phyloP scores from a whole-genome alignment of 2,329 filamentous ascomycete species.

The Pestalotiopsis sp. region DNA sequence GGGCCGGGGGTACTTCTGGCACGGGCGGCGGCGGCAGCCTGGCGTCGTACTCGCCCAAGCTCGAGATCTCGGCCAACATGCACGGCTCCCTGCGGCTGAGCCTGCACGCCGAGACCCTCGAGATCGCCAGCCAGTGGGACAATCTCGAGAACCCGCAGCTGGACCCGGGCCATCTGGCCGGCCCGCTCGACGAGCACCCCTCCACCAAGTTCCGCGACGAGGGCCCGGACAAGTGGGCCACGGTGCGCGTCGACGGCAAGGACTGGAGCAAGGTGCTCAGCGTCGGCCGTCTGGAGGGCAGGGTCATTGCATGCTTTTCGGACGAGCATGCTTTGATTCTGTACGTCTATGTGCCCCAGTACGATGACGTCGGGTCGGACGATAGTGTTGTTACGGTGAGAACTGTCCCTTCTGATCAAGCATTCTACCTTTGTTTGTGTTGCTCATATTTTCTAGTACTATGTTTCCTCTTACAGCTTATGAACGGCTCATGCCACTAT shows the following conservation, averaged over 20 bases:
- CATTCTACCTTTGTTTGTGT: not conserved
- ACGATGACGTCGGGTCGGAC: slow-evolving; percentile 64
- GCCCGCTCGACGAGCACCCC: slow-evolving; percentile 75
- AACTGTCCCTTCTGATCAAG: slow-evolving; percentile 13
- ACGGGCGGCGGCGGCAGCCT: slow-evolving; percentile 30
- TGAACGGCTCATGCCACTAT: slow-evolving; percentile 2
- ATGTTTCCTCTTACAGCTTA: slow-evolving; percentile 30
- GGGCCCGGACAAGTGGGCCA: slow-evolving; percentile 83
- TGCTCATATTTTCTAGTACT: slow-evolving; percentile 26
- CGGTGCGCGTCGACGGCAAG: slow-evolving; percentile 84
- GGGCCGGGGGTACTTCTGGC: no score
- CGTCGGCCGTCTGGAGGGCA: slow-evolving; percentile 83
- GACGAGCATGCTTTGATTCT: slow-evolving; percentile 79
- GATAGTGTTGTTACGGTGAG: slow-evolving; percentile 76
- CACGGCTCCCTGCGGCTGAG: slow-evolving; percentile 81
- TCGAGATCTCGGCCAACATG: slow-evolving; percentile 93
- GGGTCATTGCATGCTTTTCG: slow-evolving; percentile 89
- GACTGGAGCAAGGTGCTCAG: slow-evolving; percentile 96
- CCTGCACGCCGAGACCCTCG: slow-evolving; percentile 79
- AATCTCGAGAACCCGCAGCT: slow-evolving; percentile 85
- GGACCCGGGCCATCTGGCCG: slow-evolving; percentile 73
- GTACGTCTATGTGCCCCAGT: slow-evolving; percentile 77
- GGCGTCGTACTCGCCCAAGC: slow-evolving; percentile 51
- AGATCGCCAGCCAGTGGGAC: slow-evolving; percentile 83
- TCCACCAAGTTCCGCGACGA: slow-evolving; percentile 75